phyloP scores from a whole-genome alignment of 306 rosid genomes.

The Dalbergia cochinchinensis region DNA sequence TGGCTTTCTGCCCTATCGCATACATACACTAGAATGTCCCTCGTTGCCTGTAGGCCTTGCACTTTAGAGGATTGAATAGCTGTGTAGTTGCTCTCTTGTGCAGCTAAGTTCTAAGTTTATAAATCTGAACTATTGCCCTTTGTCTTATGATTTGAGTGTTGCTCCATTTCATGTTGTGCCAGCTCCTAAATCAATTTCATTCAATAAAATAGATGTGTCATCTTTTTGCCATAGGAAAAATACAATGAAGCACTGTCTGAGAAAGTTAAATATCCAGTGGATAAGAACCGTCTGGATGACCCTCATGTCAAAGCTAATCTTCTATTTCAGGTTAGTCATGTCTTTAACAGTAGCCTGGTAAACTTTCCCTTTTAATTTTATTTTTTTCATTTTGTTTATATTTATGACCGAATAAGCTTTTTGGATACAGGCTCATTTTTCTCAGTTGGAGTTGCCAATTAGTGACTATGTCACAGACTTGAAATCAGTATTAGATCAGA shows the following conservation, averaged over 20 bases:
- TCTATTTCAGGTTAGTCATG: conserved; percentile 81
- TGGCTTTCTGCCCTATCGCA: not conserved
- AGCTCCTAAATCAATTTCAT: conserved; percentile 25
- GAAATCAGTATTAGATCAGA: conserved; percentile 96
- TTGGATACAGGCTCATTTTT: conserved; percentile 84
- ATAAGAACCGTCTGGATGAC: conserved; percentile 81
- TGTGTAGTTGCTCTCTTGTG: not conserved
- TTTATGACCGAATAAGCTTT: conserved; percentile 35
- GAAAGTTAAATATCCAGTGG: conserved; percentile 84
- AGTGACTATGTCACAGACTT: conserved; percentile 93
- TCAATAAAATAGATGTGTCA: conserved; percentile 4
- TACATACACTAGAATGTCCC: not conserved
- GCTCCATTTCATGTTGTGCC: conserved; percentile 22
- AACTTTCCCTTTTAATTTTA: conserved; percentile 31
- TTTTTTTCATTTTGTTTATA: conserved; percentile 29
- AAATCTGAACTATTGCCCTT: not conserved
- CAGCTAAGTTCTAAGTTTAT: conserved; percentile 15
- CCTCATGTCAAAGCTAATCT: conserved; percentile 94
- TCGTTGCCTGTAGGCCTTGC: conserved; percentile 6
- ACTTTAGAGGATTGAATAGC: not conserved
- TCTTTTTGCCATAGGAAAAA: conserved; percentile 68
- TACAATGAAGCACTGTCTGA: conserved; percentile 80
- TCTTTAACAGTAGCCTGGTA: conserved; percentile 41
- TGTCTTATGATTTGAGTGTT: conserved; percentile 12
- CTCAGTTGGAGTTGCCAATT: conserved; percentile 91